Percentiles rank a stretch among this genome's conserved stretches.
Conservation (phyloP, 331 rosid species). For the Rosa hybrid region DNA sequence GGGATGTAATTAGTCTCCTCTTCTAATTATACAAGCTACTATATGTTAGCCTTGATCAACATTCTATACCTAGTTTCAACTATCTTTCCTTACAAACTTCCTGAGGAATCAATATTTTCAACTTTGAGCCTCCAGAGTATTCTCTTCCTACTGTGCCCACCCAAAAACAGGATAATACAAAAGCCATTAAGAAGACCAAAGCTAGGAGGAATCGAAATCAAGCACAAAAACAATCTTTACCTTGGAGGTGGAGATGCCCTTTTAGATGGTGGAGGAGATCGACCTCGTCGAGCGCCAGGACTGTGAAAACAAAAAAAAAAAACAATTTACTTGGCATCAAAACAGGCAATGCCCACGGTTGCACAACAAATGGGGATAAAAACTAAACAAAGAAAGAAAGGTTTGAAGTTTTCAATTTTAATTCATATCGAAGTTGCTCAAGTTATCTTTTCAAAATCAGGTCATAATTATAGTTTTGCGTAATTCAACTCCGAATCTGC, state of each 20-base stretch:
- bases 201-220: background rate
- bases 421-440: background rate
- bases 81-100: background rate
- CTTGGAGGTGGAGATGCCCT: constrained; percentile 87
- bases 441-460: background rate
- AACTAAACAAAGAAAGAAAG: background rate
- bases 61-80: background rate
- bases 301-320: constrained; percentile 32
- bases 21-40: background rate
- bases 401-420: background rate
- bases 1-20: background rate
- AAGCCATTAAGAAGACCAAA: background rate
- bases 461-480: background rate
- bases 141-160: background rate
- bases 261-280: constrained; percentile 81
- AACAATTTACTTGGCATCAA: background rate
- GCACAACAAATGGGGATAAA: background rate
- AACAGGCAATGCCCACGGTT: background rate
- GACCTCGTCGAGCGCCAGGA: constrained; percentile 74
- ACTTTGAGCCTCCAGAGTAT: background rate
- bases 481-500: background rate
- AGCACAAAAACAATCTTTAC: constrained; percentile 30
- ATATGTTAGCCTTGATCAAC: background rate
- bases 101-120: background rate
- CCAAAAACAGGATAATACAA: background rate